These are phyloP conservation scores for Phyllosticta citriasiana DNA, from an alignment of 2,329 filamentous ascomycete genomes.

Conservation along the genomic window DNA sequence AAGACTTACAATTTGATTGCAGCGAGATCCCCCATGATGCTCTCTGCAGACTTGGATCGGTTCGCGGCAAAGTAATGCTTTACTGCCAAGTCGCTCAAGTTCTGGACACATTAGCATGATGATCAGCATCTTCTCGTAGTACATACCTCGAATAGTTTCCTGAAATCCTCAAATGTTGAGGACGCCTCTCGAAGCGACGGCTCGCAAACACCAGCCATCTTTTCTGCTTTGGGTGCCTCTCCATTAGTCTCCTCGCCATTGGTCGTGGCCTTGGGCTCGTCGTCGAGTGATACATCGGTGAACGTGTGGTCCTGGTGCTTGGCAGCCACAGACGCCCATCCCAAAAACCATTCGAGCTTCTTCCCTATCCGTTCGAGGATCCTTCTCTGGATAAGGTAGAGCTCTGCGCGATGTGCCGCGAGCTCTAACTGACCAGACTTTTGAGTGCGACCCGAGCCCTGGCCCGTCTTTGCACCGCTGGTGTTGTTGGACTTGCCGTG, in stretches of 20 bases:
- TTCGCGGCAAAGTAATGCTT: slow-evolving; percentile 74
- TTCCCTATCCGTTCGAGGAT: slow-evolving; percentile 66
- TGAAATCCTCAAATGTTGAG: slow-evolving; percentile 28
- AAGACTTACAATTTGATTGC: slow-evolving; percentile 59
- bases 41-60: slow-evolving; percentile 66
- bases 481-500: slow-evolving; percentile 26
- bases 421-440: slow-evolving; percentile 66
- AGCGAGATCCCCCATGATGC: slow-evolving; percentile 74
- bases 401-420: slow-evolving; percentile 70
- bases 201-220: slow-evolving; percentile 21
- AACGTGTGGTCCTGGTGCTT: slow-evolving; percentile 19
- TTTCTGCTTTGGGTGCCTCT: slow-evolving; percentile 11
- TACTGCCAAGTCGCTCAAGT: slow-evolving; percentile 73
- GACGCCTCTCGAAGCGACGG: slow-evolving; percentile 23
- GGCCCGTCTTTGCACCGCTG: slow-evolving; percentile 1
- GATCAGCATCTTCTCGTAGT: neutral
- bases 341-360: slow-evolving; percentile 63
- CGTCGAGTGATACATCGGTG: slow-evolving; percentile 29
- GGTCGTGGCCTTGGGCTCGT: slow-evolving; percentile 4
- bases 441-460: neutral
- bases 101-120: slow-evolving; percentile 37
- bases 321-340: slow-evolving; percentile 47
- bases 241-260: slow-evolving; percentile 12
- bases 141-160: slow-evolving; percentile 30
- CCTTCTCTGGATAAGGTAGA: slow-evolving; percentile 70